These are phyloP conservation scores for Leccinum subtestaceum DNA, from an alignment of 768 basidiomycete genomes.

Conservation along the genomic window DNA sequence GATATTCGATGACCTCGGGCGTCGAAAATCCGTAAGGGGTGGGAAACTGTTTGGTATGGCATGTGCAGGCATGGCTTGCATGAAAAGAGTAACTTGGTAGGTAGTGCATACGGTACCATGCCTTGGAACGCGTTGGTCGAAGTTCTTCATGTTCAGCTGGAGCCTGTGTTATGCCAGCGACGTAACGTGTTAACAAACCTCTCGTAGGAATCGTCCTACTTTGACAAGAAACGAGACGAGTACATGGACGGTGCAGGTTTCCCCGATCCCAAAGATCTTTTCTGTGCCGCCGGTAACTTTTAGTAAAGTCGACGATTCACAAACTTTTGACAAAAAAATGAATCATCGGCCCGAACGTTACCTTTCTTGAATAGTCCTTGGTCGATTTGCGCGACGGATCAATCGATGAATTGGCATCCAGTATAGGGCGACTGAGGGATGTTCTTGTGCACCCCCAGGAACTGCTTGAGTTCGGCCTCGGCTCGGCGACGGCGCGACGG, in stretches of 20 bases:
- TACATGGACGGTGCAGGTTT: too few relatives aligned
- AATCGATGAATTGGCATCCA: too few relatives aligned
- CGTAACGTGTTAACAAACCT: not conserved
- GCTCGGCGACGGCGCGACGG: not conserved
- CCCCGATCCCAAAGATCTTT: too few relatives aligned
- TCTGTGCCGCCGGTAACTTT: too few relatives aligned
- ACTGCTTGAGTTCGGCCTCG: not conserved
- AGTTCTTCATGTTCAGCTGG: too few relatives aligned
- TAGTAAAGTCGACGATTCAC: too few relatives aligned
- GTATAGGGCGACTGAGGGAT: too few relatives aligned
- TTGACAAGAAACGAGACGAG: not conserved
- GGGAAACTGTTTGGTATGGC: not conserved
- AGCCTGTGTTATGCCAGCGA: not conserved
- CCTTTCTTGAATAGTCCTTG: too few relatives aligned
- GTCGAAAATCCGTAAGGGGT: not conserved
- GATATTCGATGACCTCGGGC: not conserved
- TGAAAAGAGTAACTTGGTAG: not conserved
- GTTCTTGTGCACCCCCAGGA: not conserved
- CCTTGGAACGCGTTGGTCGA: too few relatives aligned
- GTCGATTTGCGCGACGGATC: too few relatives aligned
- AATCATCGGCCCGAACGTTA: too few relatives aligned
- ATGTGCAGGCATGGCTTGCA: not conserved
- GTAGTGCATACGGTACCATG: not conserved
- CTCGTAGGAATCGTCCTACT: not conserved
- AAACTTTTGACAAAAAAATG: too few relatives aligned